Conservation (phyloP, 1,284 basidiomycete genomes). For the Calocybe gambosa region DNA sequence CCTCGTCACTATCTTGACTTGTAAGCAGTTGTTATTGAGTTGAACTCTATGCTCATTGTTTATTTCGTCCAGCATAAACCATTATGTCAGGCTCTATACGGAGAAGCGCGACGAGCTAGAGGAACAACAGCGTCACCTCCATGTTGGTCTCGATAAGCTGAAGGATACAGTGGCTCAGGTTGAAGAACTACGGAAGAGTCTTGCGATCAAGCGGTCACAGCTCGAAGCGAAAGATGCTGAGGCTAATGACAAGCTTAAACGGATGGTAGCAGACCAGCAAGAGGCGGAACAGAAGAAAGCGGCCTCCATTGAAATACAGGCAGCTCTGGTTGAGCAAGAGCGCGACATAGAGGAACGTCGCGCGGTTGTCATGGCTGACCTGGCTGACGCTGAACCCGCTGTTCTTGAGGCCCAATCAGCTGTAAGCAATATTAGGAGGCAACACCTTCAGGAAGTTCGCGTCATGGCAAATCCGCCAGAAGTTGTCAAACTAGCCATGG, state of each 20-base stretch:
- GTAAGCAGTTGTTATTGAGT: constrained; percentile 49
- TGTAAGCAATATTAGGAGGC: constrained; percentile 95
- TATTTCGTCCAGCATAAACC: constrained; percentile 70
- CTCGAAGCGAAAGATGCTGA: constrained; percentile 91
- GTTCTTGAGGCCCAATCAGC: constrained; percentile 93
- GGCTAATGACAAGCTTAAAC: constrained; percentile 95
- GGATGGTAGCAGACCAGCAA: constrained; percentile 98
- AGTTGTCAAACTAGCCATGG: constrained; percentile 97
- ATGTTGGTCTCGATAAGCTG: constrained; percentile 97
- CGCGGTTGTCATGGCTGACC: constrained; percentile 88
- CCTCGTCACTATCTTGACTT: constrained; percentile 98
- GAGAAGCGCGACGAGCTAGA: constrained; percentile 99
- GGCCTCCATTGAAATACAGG: constrained; percentile 94
- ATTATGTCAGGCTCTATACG: constrained; percentile 93
- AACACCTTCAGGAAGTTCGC: constrained; percentile 96
- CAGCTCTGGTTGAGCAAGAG: constrained; percentile 89
- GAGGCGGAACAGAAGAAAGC: constrained; percentile 98
- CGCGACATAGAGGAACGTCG: constrained; percentile 84
- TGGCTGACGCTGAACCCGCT: constrained; percentile 97
- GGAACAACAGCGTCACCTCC: constrained; percentile 97
- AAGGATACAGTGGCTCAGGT: constrained; percentile 94
- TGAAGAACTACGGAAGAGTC: constrained; percentile 91
- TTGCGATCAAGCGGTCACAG: constrained; percentile 91
- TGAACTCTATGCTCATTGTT: constrained; percentile 12
- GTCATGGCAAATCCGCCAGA: constrained; percentile 99